Evolutionary conservation across 2,329 filamentous ascomycete species (phyloP), one percentile per base, ranked within the genome.

Genomic region (Penicillium sp.): DNA sequence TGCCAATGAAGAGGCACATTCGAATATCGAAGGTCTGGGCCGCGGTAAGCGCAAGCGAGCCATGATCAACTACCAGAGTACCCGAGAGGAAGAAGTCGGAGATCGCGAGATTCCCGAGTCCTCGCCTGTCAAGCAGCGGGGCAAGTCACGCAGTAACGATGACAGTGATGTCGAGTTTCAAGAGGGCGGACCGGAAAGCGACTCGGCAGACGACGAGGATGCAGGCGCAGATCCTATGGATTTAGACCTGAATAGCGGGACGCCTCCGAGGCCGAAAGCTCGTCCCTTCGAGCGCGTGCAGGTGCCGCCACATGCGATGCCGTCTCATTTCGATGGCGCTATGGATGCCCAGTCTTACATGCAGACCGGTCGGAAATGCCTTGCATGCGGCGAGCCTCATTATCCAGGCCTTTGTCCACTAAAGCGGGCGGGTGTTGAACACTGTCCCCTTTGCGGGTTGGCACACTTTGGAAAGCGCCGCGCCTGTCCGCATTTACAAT

Each of bases 31-130:
- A 68, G 83, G 83, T n/a, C 83, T 96, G 44, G 94, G 94, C 10
- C 85, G 94, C 54, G 94, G 94, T 36, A 89, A 90, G 58, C 83
- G 94, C 60, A 85, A 85, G 58, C 83, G 88, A 55, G 76, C 78
- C 60, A 80, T 82, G 71, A 71, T 77, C 52, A 59, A 66, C 54
- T 70, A 70, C 38, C 45, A 56, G 6, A 50, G 49, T 3, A 31
- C 21, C 18, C 41, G 38, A 21, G 42, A 50, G 18, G 51, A 47
- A n/a, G 53, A 45, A 31, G 18, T n/a, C 36, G 50, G 54, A 16
- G 56, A 60, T 23, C 53, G 53, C 41, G 54, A 60, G 18, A 48
- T 43, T 9, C 24, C 33, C 6, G 57, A 66, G 10, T 18, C 51
- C 24, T 63, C 59, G 10, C 64, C 64, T 3, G 50, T 54, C 39